phyloP scores from a whole-genome alignment of 1,284 basidiomycete genomes.

The Boletellus dicymbophilus region DNA sequence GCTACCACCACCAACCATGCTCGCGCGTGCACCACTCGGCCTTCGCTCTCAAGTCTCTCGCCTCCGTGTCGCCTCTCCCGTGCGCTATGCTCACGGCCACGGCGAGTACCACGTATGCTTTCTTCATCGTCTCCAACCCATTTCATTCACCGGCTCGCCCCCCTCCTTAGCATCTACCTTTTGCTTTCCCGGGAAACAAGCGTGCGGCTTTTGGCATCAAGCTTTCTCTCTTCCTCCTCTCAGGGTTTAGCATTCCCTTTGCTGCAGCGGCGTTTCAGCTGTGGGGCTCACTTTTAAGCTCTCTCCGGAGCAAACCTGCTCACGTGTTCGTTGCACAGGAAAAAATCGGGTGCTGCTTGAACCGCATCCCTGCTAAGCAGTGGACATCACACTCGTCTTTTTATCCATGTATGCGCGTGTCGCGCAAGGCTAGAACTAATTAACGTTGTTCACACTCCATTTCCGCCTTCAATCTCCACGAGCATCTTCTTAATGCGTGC shows the following conservation, averaged over 20 bases:
- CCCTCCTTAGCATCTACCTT: slow-evolving; percentile 64
- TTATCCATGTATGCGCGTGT: slow-evolving; percentile 9
- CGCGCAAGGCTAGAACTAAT: slow-evolving; percentile 3
- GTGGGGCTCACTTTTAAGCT: slow-evolving; percentile 45
- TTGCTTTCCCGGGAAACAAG: slow-evolving; percentile 61
- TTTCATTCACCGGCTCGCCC: slow-evolving; percentile 1
- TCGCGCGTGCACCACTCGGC: slow-evolving; percentile 42
- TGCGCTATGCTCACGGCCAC: slow-evolving; percentile 44
- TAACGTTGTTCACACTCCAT: slow-evolving; percentile 12
- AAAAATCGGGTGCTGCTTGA: slow-evolving; percentile 34
- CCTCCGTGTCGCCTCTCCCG: slow-evolving; percentile 31
- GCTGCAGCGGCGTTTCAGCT: slow-evolving; percentile 62
- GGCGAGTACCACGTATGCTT: slow-evolving; percentile 63
- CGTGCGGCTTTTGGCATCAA: slow-evolving; percentile 55
- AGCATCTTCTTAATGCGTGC: slow-evolving; percentile 39
- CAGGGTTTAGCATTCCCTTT: slow-evolving; percentile 71
- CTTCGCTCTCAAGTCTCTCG: slow-evolving; percentile 41
- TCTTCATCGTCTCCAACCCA: not conserved
- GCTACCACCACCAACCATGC: slow-evolving; percentile 22
- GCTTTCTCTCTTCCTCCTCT: slow-evolving; percentile 50
- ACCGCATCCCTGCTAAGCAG: slow-evolving; percentile 2
- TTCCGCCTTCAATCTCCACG: slow-evolving; percentile 33
- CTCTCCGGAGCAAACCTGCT: slow-evolving; percentile 6
- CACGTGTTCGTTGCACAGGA: slow-evolving; percentile 27
- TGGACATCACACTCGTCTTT: slow-evolving; percentile 7